Base-by-base conservation (phyloP, 306 rosid genomes). In the Vigna mungo region DNA sequence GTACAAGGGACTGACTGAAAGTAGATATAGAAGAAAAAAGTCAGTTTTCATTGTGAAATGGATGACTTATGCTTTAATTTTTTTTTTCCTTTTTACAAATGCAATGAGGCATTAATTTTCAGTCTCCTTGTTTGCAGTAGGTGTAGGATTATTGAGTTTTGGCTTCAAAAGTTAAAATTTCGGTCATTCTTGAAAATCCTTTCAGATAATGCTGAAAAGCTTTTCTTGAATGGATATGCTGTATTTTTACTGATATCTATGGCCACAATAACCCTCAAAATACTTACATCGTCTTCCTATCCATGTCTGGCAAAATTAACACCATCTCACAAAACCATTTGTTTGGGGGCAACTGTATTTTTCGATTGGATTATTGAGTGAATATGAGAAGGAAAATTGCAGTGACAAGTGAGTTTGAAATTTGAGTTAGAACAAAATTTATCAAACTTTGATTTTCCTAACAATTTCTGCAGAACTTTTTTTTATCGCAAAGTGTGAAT, bases 21-120 rank as follows among this genome's bases (percentile, higher is more conserved):
- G 86, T 83, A 87, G 94, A 83, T 84, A 94, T 86, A 90, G 89
- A 82, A 84, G 63, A 65, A 66, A 83, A 88, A 83, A 88, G 46
- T 25, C 85, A 48, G 80, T 81, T 79, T 78, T 83, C 37, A 54
- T 77, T 88, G 86, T 88, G 84, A 96, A 89, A 86, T 78, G 86
- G 81, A 82, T 63, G 64, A 74, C 77, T 65, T 78, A 1, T 64
- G 3, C 63, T 43, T 46, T 44, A 5, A 20, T 39, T 5, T 41
- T 20, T 18, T 66, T 67, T 49, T 25, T 81, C 81, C 83, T 71
- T 80, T 71, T 77, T 72, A 85, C 58, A 63, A 84, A 79, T 85
- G 95, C 88, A 70, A 73, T 51, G 77, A 81, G 77, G 76, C 77
- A 62, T 77, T 85, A 30, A 15, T 79, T 82, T 72, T 75, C 84